phyloP scores from a whole-genome alignment of 768 basidiomycete genomes.

The Mycena sanguinolenta region DNA sequence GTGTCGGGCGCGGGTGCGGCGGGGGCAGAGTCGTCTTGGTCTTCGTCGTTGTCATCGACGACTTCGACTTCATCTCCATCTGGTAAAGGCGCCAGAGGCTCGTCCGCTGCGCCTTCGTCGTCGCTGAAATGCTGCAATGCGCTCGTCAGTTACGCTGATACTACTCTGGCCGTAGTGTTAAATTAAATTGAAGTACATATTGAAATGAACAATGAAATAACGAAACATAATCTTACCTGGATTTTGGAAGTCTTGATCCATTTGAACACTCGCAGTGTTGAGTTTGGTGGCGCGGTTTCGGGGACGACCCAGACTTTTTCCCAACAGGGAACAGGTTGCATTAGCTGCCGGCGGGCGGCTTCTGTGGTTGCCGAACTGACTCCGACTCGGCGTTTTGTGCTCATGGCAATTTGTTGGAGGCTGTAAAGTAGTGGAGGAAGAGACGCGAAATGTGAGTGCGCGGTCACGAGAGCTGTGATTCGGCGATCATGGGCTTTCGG shows the following conservation, averaged over 20 bases:
- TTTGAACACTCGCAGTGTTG: conserved; percentile 76
- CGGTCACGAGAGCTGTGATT: not conserved
- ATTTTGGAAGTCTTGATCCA: conserved; percentile 87
- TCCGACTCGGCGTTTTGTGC: conserved; percentile 82
- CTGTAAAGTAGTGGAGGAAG: no score
- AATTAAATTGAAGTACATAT: no score
- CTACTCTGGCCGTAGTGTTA: no score
- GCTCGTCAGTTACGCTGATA: not conserved
- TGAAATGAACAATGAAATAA: no score
- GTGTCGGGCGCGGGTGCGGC: conserved; percentile 48
- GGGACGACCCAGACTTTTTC: conserved; percentile 81
- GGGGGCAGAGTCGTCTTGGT: conserved; percentile 71
- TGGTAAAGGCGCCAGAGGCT: conserved; percentile 85
- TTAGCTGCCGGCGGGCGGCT: conserved; percentile 85
- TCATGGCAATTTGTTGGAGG: conserved; percentile 56
- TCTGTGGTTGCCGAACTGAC: conserved; percentile 83
- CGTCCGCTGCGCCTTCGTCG: conserved; percentile 84
- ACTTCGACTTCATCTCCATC: conserved; percentile 83
- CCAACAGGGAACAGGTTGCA: conserved; percentile 92
- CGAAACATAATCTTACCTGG: conserved; percentile 65
- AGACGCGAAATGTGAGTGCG: no score
- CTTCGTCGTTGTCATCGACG: conserved; percentile 73
- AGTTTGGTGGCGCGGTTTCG: conserved; percentile 65
- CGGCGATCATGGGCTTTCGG: no score
- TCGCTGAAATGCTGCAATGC: conserved; percentile 95